Evolutionary conservation across 2,329 filamentous ascomycete species (phyloP).

Genomic region (Mollisia scopiformis): DNA sequence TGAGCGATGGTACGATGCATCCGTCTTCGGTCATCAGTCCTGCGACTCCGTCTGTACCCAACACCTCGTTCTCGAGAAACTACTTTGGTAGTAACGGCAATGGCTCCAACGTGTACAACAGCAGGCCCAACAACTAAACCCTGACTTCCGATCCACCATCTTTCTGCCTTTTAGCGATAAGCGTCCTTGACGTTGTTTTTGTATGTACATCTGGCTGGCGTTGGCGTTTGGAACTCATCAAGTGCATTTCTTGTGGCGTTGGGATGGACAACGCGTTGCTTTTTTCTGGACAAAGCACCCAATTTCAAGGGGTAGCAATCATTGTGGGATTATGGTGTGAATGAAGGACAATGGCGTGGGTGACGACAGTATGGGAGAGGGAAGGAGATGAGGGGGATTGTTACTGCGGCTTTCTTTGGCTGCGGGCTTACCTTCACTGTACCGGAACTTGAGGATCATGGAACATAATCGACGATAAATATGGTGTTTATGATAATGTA

Average conservation of each 20-base stretch:
- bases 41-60: too few species aligned
- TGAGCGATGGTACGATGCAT: background rate
- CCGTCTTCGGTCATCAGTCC: too few species aligned
- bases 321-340: background rate
- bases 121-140: background rate
- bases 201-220: background rate
- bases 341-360: constrained; percentile 1
- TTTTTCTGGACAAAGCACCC: background rate
- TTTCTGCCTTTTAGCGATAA: constrained; percentile 4
- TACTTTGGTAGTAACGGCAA: too few species aligned
- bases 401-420: background rate
- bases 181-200: background rate
- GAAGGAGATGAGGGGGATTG: background rate
- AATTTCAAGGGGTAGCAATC: background rate
- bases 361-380: constrained; percentile 9
- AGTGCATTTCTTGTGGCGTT: background rate
- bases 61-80: too few species aligned
- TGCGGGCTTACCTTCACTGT: background rate
- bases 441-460: background rate
- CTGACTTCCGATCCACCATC: background rate
- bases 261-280: background rate
- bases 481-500: background rate
- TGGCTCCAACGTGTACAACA: background rate
- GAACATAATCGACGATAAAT: background rate
- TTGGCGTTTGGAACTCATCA: background rate